phyloP scores from a whole-genome alignment of 2,329 filamentous ascomycete species.

The Beauveria sp. region DNA sequence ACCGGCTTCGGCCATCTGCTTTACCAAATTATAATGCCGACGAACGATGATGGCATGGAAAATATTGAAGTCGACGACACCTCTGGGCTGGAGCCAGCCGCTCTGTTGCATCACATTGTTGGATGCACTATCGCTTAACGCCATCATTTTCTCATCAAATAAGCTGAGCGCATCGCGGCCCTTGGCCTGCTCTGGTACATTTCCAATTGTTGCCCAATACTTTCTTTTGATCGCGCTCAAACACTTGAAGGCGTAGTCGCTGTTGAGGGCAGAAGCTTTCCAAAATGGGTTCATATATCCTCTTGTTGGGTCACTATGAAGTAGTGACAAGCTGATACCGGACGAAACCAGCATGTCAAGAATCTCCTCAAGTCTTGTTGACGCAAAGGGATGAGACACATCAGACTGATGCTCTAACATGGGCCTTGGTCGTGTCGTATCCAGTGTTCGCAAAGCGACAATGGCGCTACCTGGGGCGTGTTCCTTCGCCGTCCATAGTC shows the following conservation, averaged over 20 bases:
- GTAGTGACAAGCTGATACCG: background rate
- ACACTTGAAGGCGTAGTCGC: background rate
- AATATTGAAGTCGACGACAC: background rate
- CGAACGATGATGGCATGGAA: background rate
- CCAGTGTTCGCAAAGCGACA: background rate
- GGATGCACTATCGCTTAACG: background rate
- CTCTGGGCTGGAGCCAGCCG: background rate
- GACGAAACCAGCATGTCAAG: background rate
- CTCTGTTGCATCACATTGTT: background rate
- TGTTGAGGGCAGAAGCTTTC: background rate
- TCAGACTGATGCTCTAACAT: background rate
- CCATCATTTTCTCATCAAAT: background rate
- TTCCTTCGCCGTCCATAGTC: background rate
- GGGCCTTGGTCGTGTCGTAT: background rate
- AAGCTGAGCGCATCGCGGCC: background rate
- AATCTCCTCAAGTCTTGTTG: conserved; percentile 2
- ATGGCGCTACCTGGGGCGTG: background rate
- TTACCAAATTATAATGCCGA: background rate
- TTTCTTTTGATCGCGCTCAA: background rate
- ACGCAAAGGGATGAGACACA: background rate
- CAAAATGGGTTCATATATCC: background rate
- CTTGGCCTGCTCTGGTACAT: too few relatives aligned
- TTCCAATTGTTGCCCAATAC: background rate
- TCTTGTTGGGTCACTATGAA: background rate
- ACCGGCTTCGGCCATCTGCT: background rate